phyloP scores from a whole-genome alignment of 768 basidiomycete species.

The Lentinula raphanica region DNA sequence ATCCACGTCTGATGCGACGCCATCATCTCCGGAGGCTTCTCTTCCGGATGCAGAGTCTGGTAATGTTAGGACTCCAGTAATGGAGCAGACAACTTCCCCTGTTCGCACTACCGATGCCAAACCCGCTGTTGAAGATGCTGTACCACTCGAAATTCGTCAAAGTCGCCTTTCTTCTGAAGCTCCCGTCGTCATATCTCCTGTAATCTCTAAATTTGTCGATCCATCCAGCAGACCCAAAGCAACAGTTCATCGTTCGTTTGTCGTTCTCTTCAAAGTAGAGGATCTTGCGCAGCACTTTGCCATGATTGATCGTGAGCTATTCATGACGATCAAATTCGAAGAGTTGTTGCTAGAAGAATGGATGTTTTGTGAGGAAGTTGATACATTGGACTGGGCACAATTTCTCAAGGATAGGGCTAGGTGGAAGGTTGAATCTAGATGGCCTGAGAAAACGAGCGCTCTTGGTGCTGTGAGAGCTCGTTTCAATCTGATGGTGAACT shows the following conservation, averaged over 20 bases:
- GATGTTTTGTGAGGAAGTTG: conserved; percentile 55
- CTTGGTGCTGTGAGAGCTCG: conserved; percentile 71
- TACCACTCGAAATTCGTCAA: conserved; percentile 62
- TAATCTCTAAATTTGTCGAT: conserved; percentile 31
- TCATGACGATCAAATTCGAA: conserved; percentile 80
- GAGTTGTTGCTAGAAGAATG: conserved; percentile 78
- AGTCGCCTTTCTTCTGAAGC: conserved; percentile 42
- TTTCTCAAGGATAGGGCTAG: conserved; percentile 72
- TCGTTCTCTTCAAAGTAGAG: conserved; percentile 58
- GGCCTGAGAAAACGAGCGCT: conserved; percentile 60
- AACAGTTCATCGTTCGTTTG: conserved; percentile 67
- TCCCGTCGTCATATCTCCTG: conserved; percentile 18
- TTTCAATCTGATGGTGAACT: conserved; percentile 82
- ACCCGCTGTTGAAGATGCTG: conserved; percentile 53
- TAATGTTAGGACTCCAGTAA: not conserved
- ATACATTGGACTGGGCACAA: conserved; percentile 78
- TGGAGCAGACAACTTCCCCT: conserved; percentile 23
- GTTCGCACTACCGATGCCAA: conserved; percentile 35
- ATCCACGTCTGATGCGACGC: conserved; percentile 22
- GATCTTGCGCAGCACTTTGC: conserved; percentile 72
- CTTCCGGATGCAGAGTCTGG: conserved; percentile 23
- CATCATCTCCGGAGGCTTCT: conserved; percentile 26
- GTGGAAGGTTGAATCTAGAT: conserved; percentile 58
- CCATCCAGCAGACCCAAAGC: conserved; percentile 29
- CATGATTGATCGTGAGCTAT: conserved; percentile 85